Evolutionary conservation across 2,329 filamentous ascomycete genomes (phyloP), one percentile per base, ranked within the genome.

Genomic region (Pseudofabraea citricarpa): DNA sequence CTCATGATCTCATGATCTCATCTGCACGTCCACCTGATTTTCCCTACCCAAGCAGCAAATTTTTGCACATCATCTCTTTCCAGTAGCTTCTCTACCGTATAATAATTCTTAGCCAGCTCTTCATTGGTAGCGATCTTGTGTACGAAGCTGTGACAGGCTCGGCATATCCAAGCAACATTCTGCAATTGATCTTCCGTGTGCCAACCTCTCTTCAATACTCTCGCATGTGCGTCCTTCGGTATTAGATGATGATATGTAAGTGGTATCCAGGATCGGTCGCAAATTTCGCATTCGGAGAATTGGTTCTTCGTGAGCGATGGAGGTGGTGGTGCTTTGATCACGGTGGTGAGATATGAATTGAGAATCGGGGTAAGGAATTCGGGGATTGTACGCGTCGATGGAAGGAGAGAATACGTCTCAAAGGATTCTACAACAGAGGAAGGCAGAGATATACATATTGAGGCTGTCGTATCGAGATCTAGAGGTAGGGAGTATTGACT

Each of bases 171-270:
- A 10, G 89, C 88, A 16, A 93, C 89, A 59, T 81, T 89, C 56
- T 87, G 80, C 62, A 94, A 62, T 65, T 81, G 77, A 62, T 87
- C 85, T 49, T 81, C 78, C 3, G 75, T 74, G 67, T 90, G 86
- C 88, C 88, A 94, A 1, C 84, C 85, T 32, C 87, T 72, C 69
- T 86, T 88, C 29, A 88, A 61, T 3, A 78, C 87, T 60, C 89
- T 88, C 6, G 76, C 81, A 63, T 94, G 88, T 46, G 88, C 81
- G 33, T 77, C 75, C 31, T 80, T 76, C n/a, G 89, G 89, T 42
- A 95, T 90, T 33, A 95, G 69, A 66, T 94, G 89, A 59, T 95
- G 89, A 60, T 93, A 94, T 1, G 84, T 87, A 48, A 93, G 64
- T 7, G 80, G 79, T 18, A 93, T 78, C 79, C 86, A 89, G 49